A percentile compares a stretch with the other conserved stretches of the same genome.
phyloP scores from a whole-genome alignment of 306 rosid species.

The Vigna hirtella region DNA sequence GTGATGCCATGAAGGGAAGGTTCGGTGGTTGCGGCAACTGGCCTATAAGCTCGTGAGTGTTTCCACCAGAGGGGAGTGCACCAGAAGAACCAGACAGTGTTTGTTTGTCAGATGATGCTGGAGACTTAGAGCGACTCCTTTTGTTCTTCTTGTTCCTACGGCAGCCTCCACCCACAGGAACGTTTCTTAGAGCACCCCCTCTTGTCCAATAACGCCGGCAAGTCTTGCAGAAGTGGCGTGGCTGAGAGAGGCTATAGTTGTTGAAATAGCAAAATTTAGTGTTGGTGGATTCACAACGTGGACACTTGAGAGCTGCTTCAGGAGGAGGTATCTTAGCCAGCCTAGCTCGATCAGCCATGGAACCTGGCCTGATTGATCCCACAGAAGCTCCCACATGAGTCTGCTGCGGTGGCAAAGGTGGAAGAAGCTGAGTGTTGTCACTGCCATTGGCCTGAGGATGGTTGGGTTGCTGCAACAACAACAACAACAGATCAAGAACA shows the following conservation, averaged over 20 bases:
- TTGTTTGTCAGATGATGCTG: conserved; percentile 50
- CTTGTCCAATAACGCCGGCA: conserved; percentile 96
- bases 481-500: conserved; percentile 31
- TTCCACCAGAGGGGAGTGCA: conserved; percentile 42
- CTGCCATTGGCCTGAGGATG: conserved; percentile 50
- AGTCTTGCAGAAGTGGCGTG: conserved; percentile 95
- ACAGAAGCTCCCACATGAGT: conserved; percentile 42
- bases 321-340: conserved; percentile 81
- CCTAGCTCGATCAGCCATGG: conserved; percentile 93
- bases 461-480: conserved; percentile 65
- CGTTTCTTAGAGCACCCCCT: conserved; percentile 86
- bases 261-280: conserved; percentile 94
- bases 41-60: conserved; percentile 46
- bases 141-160: conserved; percentile 89
- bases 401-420: conserved; percentile 53
- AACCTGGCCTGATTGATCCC: conserved; percentile 69
- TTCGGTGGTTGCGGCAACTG: conserved; percentile 58
- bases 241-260: conserved; percentile 83
- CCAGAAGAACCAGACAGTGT: conserved; percentile 44
- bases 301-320: conserved; percentile 84
- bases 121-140: conserved; percentile 72
- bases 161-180: conserved; percentile 96
- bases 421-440: conserved; percentile 59
- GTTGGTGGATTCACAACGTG: conserved; percentile 87
- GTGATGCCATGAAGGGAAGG: conserved; percentile 70